These are phyloP conservation scores for Boletus barrowsii DNA, from an alignment of 768 basidiomycete species.

Conservation along the genomic window DNA sequence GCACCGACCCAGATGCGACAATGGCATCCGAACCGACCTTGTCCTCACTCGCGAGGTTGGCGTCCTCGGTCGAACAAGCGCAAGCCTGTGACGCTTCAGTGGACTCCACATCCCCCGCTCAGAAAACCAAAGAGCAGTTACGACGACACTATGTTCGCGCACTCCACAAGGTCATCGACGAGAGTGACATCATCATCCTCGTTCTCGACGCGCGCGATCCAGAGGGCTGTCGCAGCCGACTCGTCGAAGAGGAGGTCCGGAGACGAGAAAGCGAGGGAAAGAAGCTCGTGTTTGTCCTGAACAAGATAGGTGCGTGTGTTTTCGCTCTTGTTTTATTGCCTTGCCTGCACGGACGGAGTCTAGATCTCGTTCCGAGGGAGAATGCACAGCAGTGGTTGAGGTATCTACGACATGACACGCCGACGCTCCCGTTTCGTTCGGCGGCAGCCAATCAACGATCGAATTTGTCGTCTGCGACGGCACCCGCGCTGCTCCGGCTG, in stretches of 20 bases:
- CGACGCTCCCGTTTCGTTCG: conserved; percentile 89
- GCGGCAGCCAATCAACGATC: conserved; percentile 72
- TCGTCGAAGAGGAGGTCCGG: conserved; percentile 93
- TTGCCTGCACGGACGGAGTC: neutral
- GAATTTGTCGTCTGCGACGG: conserved; percentile 75
- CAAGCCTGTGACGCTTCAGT: conserved; percentile 24
- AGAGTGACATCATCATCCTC: conserved; percentile 86
- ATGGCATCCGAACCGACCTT: conserved; percentile 78
- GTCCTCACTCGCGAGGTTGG: conserved; percentile 54
- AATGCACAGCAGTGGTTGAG: conserved; percentile 91
- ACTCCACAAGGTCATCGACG: conserved; percentile 88
- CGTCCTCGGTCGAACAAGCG: conserved; percentile 31
- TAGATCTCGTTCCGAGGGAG: conserved; percentile 84
- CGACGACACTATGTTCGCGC: conserved; percentile 74
- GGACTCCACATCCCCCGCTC: conserved; percentile 28
- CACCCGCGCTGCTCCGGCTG: conserved; percentile 73
- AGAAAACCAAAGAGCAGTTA: conserved; percentile 66
- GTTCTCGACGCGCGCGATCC: conserved; percentile 95
- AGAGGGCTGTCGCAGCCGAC: conserved; percentile 84
- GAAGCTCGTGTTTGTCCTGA: conserved; percentile 89
- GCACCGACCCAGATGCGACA: conserved; percentile 47
- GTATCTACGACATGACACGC: conserved; percentile 88
- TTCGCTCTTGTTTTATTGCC: neutral
- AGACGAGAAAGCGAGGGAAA: conserved; percentile 86
- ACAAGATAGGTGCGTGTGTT: conserved; percentile 81